Conservation (phyloP, 2,329 filamentous ascomycete genomes). For the Diaporthe longicolla region DNA sequence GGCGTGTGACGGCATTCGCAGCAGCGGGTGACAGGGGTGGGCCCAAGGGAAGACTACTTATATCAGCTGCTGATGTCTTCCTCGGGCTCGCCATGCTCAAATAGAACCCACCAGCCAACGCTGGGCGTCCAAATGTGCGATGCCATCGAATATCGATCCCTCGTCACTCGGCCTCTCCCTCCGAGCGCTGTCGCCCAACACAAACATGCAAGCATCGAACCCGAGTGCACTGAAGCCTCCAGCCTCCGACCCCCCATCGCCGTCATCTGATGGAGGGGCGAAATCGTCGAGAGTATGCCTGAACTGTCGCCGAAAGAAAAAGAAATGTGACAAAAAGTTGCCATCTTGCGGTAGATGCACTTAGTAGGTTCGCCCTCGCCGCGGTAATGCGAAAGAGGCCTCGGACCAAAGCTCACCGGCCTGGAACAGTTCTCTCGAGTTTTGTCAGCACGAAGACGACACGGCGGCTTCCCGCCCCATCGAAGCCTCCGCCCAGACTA, state of each 20-base stretch:
- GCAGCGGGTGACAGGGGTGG: constrained; percentile 39
- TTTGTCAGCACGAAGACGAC: constrained; percentile 49
- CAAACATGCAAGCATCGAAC: constrained; percentile 39
- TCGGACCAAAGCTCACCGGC: constrained; percentile 26
- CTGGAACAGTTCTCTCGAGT: constrained; percentile 45
- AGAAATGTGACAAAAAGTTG: constrained; percentile 49
- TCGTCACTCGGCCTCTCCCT: constrained; percentile 1
- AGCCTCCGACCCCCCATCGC: constrained; percentile 41
- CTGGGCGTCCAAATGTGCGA: constrained; percentile 26
- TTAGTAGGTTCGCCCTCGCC: constrained; percentile 45
- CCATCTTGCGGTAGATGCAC: constrained; percentile 49
- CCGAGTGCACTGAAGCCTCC: constrained; percentile 39
- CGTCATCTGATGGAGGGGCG: constrained; percentile 43
- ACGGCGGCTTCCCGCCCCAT: constrained; percentile 28
- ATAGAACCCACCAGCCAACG: constrained; percentile 33
- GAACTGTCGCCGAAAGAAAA: constrained; percentile 49
- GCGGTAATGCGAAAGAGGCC: neutral
- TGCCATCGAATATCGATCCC: constrained; percentile 1
- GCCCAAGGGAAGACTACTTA: constrained; percentile 35
- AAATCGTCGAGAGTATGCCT: constrained; percentile 49
- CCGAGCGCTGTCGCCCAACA: constrained; percentile 7
- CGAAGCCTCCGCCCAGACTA: constrained; percentile 37
- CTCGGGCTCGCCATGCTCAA: constrained; percentile 31
- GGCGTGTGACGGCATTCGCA: constrained; percentile 36
- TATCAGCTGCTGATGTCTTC: constrained; percentile 40